Percentiles rank a stretch among this genome's conserved stretches.
Conservation (phyloP, 2,329 filamentous ascomycete species). For the Microcera coccophila region DNA sequence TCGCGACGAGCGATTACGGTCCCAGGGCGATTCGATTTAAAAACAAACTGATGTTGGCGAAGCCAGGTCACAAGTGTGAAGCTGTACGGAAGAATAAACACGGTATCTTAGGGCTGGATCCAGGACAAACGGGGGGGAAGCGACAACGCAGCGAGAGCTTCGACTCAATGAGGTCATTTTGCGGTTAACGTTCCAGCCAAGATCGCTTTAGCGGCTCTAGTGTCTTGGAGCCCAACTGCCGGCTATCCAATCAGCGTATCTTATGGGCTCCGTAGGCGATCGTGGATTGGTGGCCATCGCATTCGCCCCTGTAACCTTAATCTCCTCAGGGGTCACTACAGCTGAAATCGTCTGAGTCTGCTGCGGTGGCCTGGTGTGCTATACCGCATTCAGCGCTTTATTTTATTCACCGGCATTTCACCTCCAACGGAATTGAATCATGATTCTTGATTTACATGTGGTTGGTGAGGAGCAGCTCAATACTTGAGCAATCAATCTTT, state of each 20-base stretch:
- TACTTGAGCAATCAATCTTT: too few species aligned
- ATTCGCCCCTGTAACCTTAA: not conserved
- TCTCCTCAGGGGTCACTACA: not conserved
- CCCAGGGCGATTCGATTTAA: not conserved
- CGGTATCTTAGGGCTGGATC: not conserved
- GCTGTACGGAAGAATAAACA: not conserved
- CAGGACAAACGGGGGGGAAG: not conserved
- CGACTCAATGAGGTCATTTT: conserved; percentile 8
- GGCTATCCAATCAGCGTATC: not conserved
- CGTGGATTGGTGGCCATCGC: not conserved
- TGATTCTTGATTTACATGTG: not conserved
- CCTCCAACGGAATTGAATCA: not conserved
- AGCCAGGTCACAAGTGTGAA: not conserved
- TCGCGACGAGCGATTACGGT: not conserved
- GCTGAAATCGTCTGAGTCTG: not conserved
- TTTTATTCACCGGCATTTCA: not conserved
- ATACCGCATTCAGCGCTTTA: not conserved
- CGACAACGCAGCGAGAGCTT: not conserved
- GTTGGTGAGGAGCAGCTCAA: too few species aligned
- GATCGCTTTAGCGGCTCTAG: not conserved
- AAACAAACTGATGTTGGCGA: not conserved
- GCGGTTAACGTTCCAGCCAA: not conserved
- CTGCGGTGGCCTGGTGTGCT: not conserved
- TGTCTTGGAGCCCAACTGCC: not conserved
- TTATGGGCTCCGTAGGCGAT: not conserved